These are phyloP conservation scores for Penicillium sp. DNA, from an alignment of 2,329 filamentous ascomycete species.

Conservation along the genomic window DNA sequence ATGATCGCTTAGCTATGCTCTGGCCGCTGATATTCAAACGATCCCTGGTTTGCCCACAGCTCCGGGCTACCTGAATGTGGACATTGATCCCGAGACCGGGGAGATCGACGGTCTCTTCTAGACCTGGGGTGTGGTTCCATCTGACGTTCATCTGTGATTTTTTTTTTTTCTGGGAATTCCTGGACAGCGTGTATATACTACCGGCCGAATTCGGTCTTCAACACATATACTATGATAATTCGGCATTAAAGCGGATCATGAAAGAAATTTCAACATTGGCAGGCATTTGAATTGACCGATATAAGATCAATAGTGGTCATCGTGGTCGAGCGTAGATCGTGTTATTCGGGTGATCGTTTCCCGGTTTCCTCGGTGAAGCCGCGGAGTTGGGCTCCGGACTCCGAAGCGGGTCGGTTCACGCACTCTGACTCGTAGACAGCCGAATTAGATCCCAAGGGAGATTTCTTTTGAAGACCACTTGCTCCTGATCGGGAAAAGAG, in stretches of 20 bases:
- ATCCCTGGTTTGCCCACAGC: constrained; percentile 94
- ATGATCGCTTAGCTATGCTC: constrained; percentile 61
- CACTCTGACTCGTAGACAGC: constrained; percentile 11
- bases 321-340: constrained; percentile 13
- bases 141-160: no score
- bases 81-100: constrained; percentile 72
- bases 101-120: constrained; percentile 89
- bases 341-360: constrained; percentile 16
- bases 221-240: constrained; percentile 20
- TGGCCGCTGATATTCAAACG: constrained; percentile 96
- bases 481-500: no score
- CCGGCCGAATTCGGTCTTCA: constrained; percentile 11
- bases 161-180: not conserved
- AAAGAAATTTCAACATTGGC: constrained; percentile 20
- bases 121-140: no score
- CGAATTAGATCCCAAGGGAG: constrained; percentile 3
- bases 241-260: constrained; percentile 15
- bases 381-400: constrained; percentile 23
- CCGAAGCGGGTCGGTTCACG: constrained; percentile 19
- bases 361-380: constrained; percentile 16
- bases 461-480: no score
- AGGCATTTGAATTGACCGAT: not conserved
- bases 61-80: constrained; percentile 91
- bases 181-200: constrained; percentile 17
- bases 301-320: not conserved